phyloP scores from a whole-genome alignment of 257 asterid genomes.

The Fraxinus pennsylvanica region DNA sequence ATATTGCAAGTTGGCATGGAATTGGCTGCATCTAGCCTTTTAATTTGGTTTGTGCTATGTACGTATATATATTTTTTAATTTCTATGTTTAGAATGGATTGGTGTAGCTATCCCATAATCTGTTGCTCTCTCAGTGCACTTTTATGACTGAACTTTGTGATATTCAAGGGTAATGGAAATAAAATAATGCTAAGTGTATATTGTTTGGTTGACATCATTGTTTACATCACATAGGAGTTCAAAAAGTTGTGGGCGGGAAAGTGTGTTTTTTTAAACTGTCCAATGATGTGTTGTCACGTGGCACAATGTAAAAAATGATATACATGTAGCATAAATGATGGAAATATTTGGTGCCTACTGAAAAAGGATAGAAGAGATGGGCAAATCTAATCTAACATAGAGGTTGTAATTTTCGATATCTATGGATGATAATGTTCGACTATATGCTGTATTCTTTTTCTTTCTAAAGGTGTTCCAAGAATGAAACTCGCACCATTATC shows the following conservation, averaged over 20 bases:
- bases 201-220: too few species aligned
- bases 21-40: constrained; percentile 32
- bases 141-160: neutral
- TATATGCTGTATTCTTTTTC: neutral
- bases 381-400: constrained; percentile 15
- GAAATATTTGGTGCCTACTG: neutral
- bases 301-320: too few species aligned
- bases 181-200: too few species aligned
- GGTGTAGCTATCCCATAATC: neutral
- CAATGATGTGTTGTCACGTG: too few species aligned
- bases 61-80: neutral
- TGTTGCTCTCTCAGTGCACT: constrained; percentile 15
- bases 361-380: neutral
- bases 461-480: neutral
- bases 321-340: too few species aligned
- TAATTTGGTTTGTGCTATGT: constrained; percentile 21
- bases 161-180: too few species aligned
- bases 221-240: too few species aligned
- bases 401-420: neutral
- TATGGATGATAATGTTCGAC: constrained; percentile 4
- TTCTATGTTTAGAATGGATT: neutral
- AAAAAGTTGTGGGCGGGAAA: too few species aligned
- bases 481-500: constrained; percentile 13
- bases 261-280: too few species aligned
- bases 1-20: constrained; percentile 37